These are phyloP conservation scores for Metarhizium album DNA, from an alignment of 2,329 filamentous ascomycete species.

Conservation along the genomic window DNA sequence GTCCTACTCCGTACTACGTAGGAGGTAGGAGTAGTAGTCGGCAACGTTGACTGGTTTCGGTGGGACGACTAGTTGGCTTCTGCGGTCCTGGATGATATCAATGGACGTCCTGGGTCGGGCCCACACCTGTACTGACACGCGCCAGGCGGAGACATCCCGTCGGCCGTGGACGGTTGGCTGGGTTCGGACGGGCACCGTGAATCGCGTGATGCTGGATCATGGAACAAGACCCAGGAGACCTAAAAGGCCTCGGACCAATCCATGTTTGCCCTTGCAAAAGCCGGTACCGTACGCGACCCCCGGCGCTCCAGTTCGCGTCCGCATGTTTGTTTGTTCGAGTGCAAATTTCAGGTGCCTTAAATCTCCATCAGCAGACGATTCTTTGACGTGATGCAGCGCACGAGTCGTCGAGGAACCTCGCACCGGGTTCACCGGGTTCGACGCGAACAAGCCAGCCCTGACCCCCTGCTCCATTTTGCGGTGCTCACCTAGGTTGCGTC, in stretches of 20 bases:
- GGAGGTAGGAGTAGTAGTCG: too few species aligned
- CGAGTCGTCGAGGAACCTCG: not conserved
- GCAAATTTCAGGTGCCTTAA: not conserved
- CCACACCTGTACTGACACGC: not conserved
- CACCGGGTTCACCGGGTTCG: not conserved
- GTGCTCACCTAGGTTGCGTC: not conserved
- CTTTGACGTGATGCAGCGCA: not conserved
- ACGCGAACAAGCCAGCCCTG: not conserved
- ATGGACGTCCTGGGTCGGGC: not conserved
- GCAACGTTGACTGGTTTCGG: not conserved
- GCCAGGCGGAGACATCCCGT: not conserved
- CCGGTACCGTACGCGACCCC: too few species aligned
- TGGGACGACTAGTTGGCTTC: not conserved
- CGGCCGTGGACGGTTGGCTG: not conserved
- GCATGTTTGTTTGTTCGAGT: not conserved
- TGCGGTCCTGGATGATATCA: not conserved
- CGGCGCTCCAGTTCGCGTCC: too few species aligned
- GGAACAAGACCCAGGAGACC: not conserved
- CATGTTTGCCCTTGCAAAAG: too few species aligned
- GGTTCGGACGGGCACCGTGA: not conserved
- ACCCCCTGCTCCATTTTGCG: constrained; percentile 5
- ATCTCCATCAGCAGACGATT: not conserved
- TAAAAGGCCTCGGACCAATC: not conserved
- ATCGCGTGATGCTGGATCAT: not conserved
- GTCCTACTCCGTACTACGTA: not conserved